phyloP scores from a whole-genome alignment of 352 stramenopile genomes.

The Phytophthora macrochlamydospora region DNA sequence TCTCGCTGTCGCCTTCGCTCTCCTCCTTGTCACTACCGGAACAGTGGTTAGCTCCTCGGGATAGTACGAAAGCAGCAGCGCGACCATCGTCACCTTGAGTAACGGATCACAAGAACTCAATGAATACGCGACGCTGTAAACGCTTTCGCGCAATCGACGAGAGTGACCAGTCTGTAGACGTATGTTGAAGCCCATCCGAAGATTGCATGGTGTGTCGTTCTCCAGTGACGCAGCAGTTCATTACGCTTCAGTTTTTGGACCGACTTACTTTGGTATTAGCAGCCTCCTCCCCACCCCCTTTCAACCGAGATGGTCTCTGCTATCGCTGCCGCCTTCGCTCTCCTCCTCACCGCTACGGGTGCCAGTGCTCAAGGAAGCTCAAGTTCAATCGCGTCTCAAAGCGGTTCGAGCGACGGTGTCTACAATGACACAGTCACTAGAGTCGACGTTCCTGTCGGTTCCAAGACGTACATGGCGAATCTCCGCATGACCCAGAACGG shows the following conservation, averaged over 20 bases:
- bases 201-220: too few relatives aligned
- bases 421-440: conserved; percentile 28
- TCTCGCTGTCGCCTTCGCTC: neutral
- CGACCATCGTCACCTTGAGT: too few relatives aligned
- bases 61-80: too few relatives aligned
- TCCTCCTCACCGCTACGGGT: neutral
- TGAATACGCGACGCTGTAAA: too few relatives aligned
- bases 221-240: too few relatives aligned
- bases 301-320: neutral
- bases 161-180: too few relatives aligned
- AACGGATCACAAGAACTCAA: too few relatives aligned
- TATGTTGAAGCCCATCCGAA: too few relatives aligned
- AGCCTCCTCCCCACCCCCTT: neutral
- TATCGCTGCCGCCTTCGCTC: neutral
- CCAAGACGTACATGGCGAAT: conserved; percentile 27
- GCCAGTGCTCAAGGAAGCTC: neutral
- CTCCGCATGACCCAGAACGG: conserved; percentile 8
- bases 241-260: neutral
- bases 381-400: neutral
- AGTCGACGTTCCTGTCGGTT: conserved; percentile 26
- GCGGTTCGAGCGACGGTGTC: neutral
- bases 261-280: neutral
- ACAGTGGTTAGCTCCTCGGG: too few relatives aligned
- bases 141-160: too few relatives aligned
- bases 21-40: neutral